Percentiles rank a stretch among this genome's conserved stretches.
These are phyloP conservation scores for Coemansia sp. DNA, from an alignment of 192 early-diverging fungal species.

Conservation along the genomic window DNA sequence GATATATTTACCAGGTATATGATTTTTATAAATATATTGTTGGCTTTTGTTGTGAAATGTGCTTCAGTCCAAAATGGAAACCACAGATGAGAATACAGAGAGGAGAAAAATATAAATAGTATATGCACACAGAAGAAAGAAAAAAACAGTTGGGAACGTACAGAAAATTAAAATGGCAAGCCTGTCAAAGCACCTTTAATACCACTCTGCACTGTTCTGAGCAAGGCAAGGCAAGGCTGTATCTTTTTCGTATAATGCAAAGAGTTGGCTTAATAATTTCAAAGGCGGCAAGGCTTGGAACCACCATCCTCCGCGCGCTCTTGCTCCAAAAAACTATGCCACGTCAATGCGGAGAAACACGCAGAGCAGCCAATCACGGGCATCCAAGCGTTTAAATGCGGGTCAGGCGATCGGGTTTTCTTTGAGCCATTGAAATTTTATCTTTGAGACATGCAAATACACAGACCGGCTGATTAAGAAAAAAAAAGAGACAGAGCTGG, in stretches of 20 bases:
- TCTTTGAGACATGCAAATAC: neutral
- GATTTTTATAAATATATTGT: neutral
- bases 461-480: too few relatives aligned
- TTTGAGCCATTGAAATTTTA: neutral
- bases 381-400: conserved; percentile 1
- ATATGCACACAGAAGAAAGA: conserved; percentile 3
- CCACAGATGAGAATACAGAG: neutral
- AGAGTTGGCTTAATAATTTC: too few relatives aligned
- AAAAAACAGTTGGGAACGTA: conserved; percentile 4
- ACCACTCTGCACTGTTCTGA: too few relatives aligned
- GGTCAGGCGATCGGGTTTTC: neutral
- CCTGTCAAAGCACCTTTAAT: neutral
- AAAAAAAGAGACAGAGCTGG: too few relatives aligned
- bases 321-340: conserved; percentile 14
- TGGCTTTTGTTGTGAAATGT: conserved; percentile 1
- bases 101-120: neutral
- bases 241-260: too few relatives aligned
- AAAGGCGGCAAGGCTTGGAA: too few relatives aligned
- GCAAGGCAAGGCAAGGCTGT: too few relatives aligned
- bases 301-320: neutral
- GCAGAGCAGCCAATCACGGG: conserved; percentile 16
- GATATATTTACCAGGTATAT: conserved; percentile 1
- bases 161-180: neutral
- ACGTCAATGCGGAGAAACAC: conserved; percentile 23
- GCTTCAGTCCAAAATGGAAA: neutral